Evolutionary conservation across 1,284 basidiomycete species (phyloP).

Genomic region (Ganoderma multipileum): DNA sequence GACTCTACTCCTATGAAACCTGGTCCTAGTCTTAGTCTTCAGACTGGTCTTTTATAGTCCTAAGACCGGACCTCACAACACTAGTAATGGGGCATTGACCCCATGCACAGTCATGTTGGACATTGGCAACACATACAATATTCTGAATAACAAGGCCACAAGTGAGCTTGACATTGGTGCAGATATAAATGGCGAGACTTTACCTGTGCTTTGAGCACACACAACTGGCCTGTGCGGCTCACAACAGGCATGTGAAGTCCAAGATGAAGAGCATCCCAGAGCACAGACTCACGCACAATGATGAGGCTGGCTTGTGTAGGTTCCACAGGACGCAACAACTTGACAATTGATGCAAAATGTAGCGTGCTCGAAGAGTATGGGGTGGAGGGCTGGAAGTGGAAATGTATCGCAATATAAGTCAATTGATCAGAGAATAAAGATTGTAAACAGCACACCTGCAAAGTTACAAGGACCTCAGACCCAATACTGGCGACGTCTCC

Average conservation of each 20-base stretch:
- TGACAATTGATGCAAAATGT: not conserved
- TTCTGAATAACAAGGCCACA: slow-evolving; percentile 4
- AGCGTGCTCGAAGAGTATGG: not conserved
- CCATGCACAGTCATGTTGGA: slow-evolving; percentile 27
- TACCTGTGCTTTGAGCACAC: slow-evolving; percentile 1
- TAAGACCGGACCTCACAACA: too few relatives aligned
- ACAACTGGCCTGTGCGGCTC: not conserved
- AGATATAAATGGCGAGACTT: not conserved
- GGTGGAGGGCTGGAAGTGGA: too few relatives aligned
- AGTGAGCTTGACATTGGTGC: not conserved
- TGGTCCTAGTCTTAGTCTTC: too few relatives aligned
- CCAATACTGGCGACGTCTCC: not conserved
- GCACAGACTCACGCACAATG: not conserved
- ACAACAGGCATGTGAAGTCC: not conserved
- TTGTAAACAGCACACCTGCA: not conserved
- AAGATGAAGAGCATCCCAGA: not conserved
- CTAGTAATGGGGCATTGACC: too few relatives aligned
- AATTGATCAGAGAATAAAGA: too few relatives aligned
- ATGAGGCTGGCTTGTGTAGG: too few relatives aligned
- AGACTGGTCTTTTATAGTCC: too few relatives aligned
- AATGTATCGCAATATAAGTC: too few relatives aligned
- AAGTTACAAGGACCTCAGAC: not conserved
- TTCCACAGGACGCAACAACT: too few relatives aligned
- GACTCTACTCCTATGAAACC: too few relatives aligned
- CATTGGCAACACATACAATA: slow-evolving; percentile 18